Base-by-base conservation (phyloP, 2,329 filamentous ascomycete species). In the Cercospora janseana region DNA sequence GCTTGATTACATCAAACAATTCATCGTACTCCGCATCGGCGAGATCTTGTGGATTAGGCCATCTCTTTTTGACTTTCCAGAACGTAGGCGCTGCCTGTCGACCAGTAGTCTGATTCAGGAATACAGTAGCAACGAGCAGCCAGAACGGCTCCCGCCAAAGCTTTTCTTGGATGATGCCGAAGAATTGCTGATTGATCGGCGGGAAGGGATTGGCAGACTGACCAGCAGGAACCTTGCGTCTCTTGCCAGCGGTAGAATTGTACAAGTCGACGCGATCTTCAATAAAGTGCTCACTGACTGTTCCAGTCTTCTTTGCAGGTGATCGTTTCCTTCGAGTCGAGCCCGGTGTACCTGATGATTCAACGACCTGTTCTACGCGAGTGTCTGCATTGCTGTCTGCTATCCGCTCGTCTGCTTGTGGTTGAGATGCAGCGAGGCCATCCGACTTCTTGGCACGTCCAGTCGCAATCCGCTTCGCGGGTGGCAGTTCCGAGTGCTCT, bases 91-190 rank as follows among this genome's bases (percentile, higher is more conserved):
- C 83, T 3, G 90, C 88, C 7, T 81, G 76, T 38, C 75, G 79
- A 8, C 88, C 91, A 2, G 81, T 77, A 0, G 90, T 95, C 52
- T 86, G 83, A 67, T 92, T 92, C 23, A 95, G 81, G 61, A 95
- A 91, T 0, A 88, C 89, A 4, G 90, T 84, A 9, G 87, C 89
- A 23, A 95, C 76, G 1, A 95, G 78, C 1, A 96, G 79, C 57
- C 83, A 84, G 67, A 94, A 95, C 0, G 90, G 86, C 49, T 89
- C 79, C 42, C 79, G 69, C 2, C 83, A 82, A 12, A 95, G 79
- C 56, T 84, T 79, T 66, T 95, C 91, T 66, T 96, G 91, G 28
- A 95, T 82, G 2, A 96, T 77, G 0, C 90, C 90, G 64, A 95
- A 95, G 4, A 63, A 68, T 0, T 75, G 64, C 0, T 79, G 74